Conservation (phyloP, 2,329 filamentous ascomycete genomes). For the Neoscytalidium dimidiatum region DNA sequence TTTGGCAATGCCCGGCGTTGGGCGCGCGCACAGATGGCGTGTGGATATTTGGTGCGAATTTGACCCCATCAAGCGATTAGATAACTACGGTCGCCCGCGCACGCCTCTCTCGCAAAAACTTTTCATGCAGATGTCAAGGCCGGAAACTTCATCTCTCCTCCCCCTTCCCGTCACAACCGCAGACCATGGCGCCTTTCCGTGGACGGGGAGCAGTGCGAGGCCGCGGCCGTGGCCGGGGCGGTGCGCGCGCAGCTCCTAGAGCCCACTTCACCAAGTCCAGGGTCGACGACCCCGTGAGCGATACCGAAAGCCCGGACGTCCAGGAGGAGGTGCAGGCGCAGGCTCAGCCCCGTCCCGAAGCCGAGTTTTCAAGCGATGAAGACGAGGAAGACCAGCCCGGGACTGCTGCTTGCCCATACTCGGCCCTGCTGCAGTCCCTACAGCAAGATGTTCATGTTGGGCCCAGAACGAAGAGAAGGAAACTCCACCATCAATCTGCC, state of each 20-base stretch:
- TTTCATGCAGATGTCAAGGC: too few relatives aligned
- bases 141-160: too few relatives aligned
- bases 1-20: constrained; percentile 19
- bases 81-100: constrained; percentile 16
- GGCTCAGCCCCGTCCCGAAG: too few relatives aligned
- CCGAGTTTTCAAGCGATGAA: constrained; percentile 29
- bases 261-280: constrained; percentile 20
- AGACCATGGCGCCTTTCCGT: constrained; percentile 21
- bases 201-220: constrained; percentile 32
- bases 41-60: constrained; percentile 21
- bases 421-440: constrained; percentile 58
- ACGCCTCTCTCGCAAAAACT: constrained; percentile 1
- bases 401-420: constrained; percentile 50
- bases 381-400: constrained; percentile 30
- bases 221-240: constrained; percentile 19
- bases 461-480: constrained; percentile 56
- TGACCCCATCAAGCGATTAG: constrained; percentile 17
- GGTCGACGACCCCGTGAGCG: constrained; percentile 22
- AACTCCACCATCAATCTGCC: constrained; percentile 40
- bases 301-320: constrained; percentile 23
- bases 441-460: constrained; percentile 44
- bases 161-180: too few relatives aligned
- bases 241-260: background rate
- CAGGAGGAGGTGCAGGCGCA: constrained; percentile 29
- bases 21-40: constrained; percentile 18